phyloP scores from a whole-genome alignment of 345 rosid genomes.

The Heritiera fomes region DNA sequence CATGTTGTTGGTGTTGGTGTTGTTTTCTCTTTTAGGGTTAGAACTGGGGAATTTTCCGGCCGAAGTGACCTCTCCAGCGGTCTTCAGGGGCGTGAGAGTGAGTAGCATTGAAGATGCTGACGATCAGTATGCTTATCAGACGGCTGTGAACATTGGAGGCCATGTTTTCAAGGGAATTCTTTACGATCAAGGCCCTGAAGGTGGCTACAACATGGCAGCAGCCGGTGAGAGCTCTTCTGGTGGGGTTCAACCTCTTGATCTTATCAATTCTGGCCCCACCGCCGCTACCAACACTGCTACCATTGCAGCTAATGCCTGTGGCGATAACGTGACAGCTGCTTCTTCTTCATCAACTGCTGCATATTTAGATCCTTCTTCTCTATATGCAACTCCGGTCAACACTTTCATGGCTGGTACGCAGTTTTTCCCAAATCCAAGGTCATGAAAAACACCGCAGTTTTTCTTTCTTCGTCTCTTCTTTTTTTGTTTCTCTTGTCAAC shows the following conservation, averaged over 20 bases:
- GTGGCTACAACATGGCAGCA: constrained; percentile 17
- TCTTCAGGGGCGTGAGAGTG: constrained; percentile 79
- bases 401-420: constrained; percentile 69
- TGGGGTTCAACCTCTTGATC: constrained; percentile 11
- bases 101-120: constrained; percentile 65
- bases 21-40: constrained; percentile 47
- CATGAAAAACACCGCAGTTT: constrained; percentile 25
- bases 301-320: constrained; percentile 18
- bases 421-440: constrained; percentile 61
- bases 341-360: constrained; percentile 25
- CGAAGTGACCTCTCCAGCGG: constrained; percentile 66
- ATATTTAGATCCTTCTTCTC: constrained; percentile 52
- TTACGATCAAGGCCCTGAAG: constrained; percentile 86
- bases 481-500: constrained; percentile 15
- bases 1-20: no score
- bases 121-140: constrained; percentile 84
- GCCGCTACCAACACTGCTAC: neutral
- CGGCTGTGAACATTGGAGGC: constrained; percentile 82
- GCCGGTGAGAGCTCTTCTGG: constrained; percentile 54
- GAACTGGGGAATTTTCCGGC: constrained; percentile 72
- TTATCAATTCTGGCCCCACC: constrained; percentile 14
- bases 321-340: constrained; percentile 28
- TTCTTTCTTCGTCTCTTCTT: constrained; percentile 29
- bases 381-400: constrained; percentile 56
- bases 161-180: constrained; percentile 90